phyloP scores from a whole-genome alignment of 2,329 filamentous ascomycete species.

The Trichophyton mentagrophytes region DNA sequence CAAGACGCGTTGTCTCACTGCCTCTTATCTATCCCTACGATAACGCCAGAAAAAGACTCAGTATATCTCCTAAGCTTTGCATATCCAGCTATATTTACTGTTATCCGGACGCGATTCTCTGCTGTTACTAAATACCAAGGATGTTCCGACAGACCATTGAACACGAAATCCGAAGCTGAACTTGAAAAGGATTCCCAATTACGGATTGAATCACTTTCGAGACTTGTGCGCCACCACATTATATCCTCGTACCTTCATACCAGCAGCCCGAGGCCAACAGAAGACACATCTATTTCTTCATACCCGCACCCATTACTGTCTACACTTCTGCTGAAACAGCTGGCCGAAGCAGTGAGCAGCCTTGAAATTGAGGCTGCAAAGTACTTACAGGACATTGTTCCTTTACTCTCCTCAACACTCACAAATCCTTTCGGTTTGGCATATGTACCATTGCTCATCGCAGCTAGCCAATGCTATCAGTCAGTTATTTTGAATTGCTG shows the following conservation, averaged over 20 bases:
- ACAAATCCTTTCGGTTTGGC: constrained; percentile 54
- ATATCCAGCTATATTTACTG: constrained; percentile 52
- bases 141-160: too few relatives aligned
- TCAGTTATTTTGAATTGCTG: constrained; percentile 51
- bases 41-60: constrained; percentile 64
- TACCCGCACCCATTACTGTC: constrained; percentile 36
- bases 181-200: constrained; percentile 14
- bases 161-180: constrained; percentile 3
- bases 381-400: constrained; percentile 49
- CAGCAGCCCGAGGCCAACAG: constrained; percentile 32
- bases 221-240: constrained; percentile 24
- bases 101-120: constrained; percentile 37
- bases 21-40: constrained; percentile 60
- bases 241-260: constrained; percentile 34
- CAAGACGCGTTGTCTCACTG: constrained; percentile 43
- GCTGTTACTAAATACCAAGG: neutral
- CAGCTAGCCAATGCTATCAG: constrained; percentile 43
- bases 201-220: constrained; percentile 16
- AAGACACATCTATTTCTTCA: constrained; percentile 34
- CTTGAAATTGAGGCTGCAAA: constrained; percentile 28
- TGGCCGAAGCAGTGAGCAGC: constrained; percentile 19
- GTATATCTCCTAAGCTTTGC: constrained; percentile 49
- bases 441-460: constrained; percentile 41
- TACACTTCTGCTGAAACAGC: constrained; percentile 31
- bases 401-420: constrained; percentile 52